Percentiles rank a stretch among this genome's conserved stretches.
Conservation (phyloP, 768 basidiomycete genomes). For the Rhizopogon roseolus region DNA sequence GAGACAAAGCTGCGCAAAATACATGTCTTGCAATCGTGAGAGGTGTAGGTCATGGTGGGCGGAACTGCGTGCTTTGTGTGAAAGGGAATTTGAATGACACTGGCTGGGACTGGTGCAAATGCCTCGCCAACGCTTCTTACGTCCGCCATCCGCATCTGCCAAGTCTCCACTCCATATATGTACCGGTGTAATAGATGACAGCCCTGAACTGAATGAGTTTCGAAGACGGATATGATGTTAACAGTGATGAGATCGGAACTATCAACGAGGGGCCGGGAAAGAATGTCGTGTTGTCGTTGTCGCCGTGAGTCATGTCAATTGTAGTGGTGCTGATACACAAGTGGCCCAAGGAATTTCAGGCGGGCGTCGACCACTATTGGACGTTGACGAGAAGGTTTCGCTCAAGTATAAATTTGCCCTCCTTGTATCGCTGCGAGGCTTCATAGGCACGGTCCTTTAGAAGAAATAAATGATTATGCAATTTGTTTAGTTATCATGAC, state of each 20-base stretch:
- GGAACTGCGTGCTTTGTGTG: background rate
- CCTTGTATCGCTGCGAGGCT: constrained; percentile 91
- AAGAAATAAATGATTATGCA: background rate
- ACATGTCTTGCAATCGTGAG: background rate
- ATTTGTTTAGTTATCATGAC: constrained; percentile 23
- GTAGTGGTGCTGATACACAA: constrained; percentile 8
- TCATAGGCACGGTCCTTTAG: constrained; percentile 88
- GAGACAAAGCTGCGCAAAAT: background rate
- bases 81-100: constrained; percentile 7
- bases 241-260: constrained; percentile 11
- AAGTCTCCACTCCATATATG: constrained; percentile 2
- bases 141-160: background rate
- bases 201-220: constrained; percentile 7
- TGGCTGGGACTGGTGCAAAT: background rate
- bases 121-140: constrained; percentile 6
- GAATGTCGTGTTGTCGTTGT: constrained; percentile 10
- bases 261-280: constrained; percentile 6
- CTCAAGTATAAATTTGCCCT: constrained; percentile 97
- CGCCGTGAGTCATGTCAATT: constrained; percentile 6
- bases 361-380: constrained; percentile 42
- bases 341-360: constrained; percentile 5
- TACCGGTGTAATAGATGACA: constrained; percentile 15
- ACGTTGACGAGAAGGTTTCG: constrained; percentile 85
- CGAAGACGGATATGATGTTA: constrained; percentile 9
- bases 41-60: background rate